These are phyloP conservation scores for Aspergillus neotritici DNA, from an alignment of 2,329 filamentous ascomycete genomes.

Conservation along the genomic window DNA sequence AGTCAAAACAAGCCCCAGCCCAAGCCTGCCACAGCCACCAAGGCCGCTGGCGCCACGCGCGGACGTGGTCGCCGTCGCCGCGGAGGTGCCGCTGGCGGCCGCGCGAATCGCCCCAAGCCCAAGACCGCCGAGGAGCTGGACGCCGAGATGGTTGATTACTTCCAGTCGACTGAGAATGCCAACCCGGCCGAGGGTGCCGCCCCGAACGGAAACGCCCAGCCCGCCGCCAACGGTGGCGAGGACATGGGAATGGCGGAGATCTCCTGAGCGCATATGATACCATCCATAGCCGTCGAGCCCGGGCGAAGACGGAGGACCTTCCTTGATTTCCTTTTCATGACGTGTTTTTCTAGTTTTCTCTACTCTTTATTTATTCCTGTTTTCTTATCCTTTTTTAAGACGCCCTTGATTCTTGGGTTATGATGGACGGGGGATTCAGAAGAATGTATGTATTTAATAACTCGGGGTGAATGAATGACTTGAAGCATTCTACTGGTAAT, in stretches of 20 bases:
- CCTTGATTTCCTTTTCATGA: not conserved
- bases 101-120: constrained; percentile 61
- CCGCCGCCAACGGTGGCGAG: constrained; percentile 45
- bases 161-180: constrained; percentile 43
- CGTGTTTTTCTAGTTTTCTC: constrained; percentile 7
- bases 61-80: constrained; percentile 39
- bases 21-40: constrained; percentile 73
- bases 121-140: constrained; percentile 96
- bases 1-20: constrained; percentile 65
- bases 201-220: constrained; percentile 43
- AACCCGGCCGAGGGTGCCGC: constrained; percentile 39
- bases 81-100: constrained; percentile 52
- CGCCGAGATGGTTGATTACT: constrained; percentile 97
- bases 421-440: constrained; percentile 4
- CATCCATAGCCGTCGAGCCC: no score
- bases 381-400: constrained; percentile 7
- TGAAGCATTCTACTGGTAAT: no score
- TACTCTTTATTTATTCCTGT: constrained; percentile 1
- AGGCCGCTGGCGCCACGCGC: constrained; percentile 51
- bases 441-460: constrained; percentile 17
- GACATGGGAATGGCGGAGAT: constrained; percentile 55
- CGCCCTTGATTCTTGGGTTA: constrained; percentile 6
- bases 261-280: constrained; percentile 37
- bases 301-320: no score
- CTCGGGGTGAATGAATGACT: not conserved